Base-by-base conservation (phyloP, 805 yeast genomes). In the Maudiozyma saulgeensis region DNA sequence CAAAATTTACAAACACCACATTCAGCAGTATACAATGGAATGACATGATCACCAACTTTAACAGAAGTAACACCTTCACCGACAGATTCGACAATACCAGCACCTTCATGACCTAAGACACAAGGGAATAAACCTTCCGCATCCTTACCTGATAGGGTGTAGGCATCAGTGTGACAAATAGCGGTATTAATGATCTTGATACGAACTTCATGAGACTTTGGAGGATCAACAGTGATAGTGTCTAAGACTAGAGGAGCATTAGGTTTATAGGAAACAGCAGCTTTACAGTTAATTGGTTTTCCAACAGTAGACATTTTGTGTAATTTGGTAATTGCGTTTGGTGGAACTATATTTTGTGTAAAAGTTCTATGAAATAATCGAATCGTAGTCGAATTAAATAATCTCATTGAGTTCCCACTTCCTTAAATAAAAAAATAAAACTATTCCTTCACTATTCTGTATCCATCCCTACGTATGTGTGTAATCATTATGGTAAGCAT, bases 221-320 rank as follows among this genome's bases (percentile, higher is more conserved):
- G 99, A 23, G 99, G 89, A 23, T 78, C 83, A 42, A 93, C 99
- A 64, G 84, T 88, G 57, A 93, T 78, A 52, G 85, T 86, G 71
- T 93, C 99, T 51, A 93, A 77, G 41, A 81, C 62, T 60, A 93
- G 77, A 51, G 87, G 87, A 66, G 85, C 80, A 44, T 83, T 87
- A 28, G 98, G 93, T 67, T 84, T 96, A 91, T 98, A 91, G 57
- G 98, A 96, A 61, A 93, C 87, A 45, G 99, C 99, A 51, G 99
- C 99, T 65, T 81, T 77, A 74, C 98, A 93, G 44, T 81, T 80
- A 64, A 90, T 89, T 54, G 80, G 73, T 56, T 72, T 60, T 21
- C 70, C 70, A 40, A 21, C 45, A n/a, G n/a, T 41, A 13, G 21
- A 39, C 28, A 15, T 41, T 41, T 21, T 39, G 42, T 23, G 42